phyloP scores from a whole-genome alignment of 345 rosid species.

The Capsella bursapastoris region DNA sequence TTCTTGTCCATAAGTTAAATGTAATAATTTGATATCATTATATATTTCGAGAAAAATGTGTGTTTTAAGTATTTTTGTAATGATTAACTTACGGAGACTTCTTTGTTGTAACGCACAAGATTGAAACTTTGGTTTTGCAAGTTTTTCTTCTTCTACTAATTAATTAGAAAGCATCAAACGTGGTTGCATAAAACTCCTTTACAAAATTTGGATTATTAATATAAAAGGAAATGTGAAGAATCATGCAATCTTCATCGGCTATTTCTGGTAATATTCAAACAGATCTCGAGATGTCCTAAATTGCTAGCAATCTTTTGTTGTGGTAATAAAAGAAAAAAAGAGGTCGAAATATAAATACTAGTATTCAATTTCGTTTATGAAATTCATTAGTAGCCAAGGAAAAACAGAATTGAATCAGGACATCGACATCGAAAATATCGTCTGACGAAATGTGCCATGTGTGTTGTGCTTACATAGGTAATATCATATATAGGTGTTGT shows the following conservation, averaged over 20 bases:
- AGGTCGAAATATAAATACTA: not conserved
- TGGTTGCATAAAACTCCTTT: slow-evolving; percentile 37
- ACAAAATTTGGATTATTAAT: slow-evolving; percentile 9
- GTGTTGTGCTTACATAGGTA: slow-evolving; percentile 29
- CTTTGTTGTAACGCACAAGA: slow-evolving; percentile 29
- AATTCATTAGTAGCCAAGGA: not conserved
- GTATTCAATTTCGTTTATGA: not conserved
- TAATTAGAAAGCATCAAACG: slow-evolving; percentile 31
- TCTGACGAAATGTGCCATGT: slow-evolving; percentile 40
- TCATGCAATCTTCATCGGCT: slow-evolving; percentile 30
- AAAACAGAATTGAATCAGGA: slow-evolving; percentile 28
- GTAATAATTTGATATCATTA: slow-evolving; percentile 19
- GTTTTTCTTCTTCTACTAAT: not conserved
- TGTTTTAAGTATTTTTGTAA: not conserved
- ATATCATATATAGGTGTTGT: slow-evolving; percentile 25
- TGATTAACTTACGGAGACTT: slow-evolving; percentile 14
- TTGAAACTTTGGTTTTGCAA: slow-evolving; percentile 14
- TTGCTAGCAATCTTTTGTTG: slow-evolving; percentile 19
- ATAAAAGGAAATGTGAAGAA: slow-evolving; percentile 20
- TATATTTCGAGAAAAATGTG: not conserved
- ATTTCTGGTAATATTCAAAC: slow-evolving; percentile 31
- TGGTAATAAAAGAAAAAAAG: not conserved
- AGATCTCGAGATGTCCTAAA: slow-evolving; percentile 15
- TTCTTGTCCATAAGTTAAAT: not conserved
- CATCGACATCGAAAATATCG: slow-evolving; percentile 43